These are phyloP conservation scores for Albizia julibrissin DNA, from an alignment of 306 rosid genomes.

Conservation along the genomic window DNA sequence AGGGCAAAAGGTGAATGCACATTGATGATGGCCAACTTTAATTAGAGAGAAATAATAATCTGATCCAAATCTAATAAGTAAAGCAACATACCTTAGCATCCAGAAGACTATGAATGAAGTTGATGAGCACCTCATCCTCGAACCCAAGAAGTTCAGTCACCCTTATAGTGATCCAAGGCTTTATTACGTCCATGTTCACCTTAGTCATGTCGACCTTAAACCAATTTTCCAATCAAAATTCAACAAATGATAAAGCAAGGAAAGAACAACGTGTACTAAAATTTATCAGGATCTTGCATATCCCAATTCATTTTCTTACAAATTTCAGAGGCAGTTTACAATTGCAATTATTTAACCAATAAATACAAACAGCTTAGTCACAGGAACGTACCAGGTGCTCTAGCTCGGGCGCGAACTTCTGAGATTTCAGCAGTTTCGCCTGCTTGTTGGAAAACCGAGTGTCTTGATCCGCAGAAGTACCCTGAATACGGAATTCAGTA, in stretches of 20 bases:
- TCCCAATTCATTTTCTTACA: slow-evolving; percentile 15
- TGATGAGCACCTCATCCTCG: slow-evolving; percentile 97
- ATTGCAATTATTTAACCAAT: not conserved
- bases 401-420: slow-evolving; percentile 92
- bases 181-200: slow-evolving; percentile 90
- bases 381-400: slow-evolving; percentile 79
- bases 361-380: not conserved
- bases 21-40: slow-evolving; percentile 8
- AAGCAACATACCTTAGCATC: slow-evolving; percentile 70
- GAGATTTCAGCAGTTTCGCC: slow-evolving; percentile 90
- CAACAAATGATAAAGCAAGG: not conserved
- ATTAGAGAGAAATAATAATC: not conserved
- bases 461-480: slow-evolving; percentile 97
- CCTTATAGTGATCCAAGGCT: slow-evolving; percentile 87
- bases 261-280: not conserved
- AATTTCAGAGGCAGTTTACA: not conserved
- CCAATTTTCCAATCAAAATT: slow-evolving; percentile 32
- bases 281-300: slow-evolving; percentile 12
- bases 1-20: slow-evolving; percentile 4
- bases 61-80: not conserved
- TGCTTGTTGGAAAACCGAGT: slow-evolving; percentile 97
- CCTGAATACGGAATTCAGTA: slow-evolving; percentile 51
- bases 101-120: slow-evolving; percentile 89
- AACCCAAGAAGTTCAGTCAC: slow-evolving; percentile 96
- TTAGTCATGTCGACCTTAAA: slow-evolving; percentile 82